Evolutionary conservation across 495 filamentous ascomycete genomes (phyloP), one percentile per base, ranked within the genome.

Genomic region (Chaetomidium leptoderma): DNA sequence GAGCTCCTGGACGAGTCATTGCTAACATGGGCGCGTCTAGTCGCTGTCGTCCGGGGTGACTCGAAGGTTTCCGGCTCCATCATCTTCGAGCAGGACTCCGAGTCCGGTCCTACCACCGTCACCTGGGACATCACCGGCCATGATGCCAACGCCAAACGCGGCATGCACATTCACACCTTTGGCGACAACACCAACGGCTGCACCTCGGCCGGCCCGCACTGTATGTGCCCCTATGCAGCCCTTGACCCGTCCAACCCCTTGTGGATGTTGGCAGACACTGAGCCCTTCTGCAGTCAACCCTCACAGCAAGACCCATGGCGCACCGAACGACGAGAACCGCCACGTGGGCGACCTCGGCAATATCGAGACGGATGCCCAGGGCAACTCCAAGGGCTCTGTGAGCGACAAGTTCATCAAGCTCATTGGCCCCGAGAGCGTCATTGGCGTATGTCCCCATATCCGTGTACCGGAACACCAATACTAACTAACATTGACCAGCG

Each of bases 111-210:
- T 55, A 97, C 93, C 67, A 95, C 82, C 73, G 81, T 97, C 76
- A 81, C 86, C 64, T 97, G 88, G 84, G 83, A 97, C 76, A 92
- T 97, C 77, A 83, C 82, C 62, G 91, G 92, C 80, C 76, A 95
- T 77, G 92, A 97, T 70, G 69, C 92, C 77, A 97, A 95, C 67
- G 92, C 93, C 67, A 83, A 92, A 86, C 91, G 95, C 78, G 93
- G 87, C 75, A 87, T 96, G 81, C 95, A 97, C 81, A 86, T 97
- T 69, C 93, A 97, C 80, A 88, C 93, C 77, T 98, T 96, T 70
- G 93, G 95, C 74, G 93, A 97, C 84, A 97, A 97, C 83, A 97
- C 95, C 81, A 98, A 97, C 77, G 93, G 95, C 74, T 98, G 93
- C 86, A 97, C 93, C 56, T 92, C 87, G 58, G 93, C 93, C 51